Percentiles rank a stretch among this genome's conserved stretches.
phyloP scores from a whole-genome alignment of 257 asterid species.

The Scutellaria galericulata region DNA sequence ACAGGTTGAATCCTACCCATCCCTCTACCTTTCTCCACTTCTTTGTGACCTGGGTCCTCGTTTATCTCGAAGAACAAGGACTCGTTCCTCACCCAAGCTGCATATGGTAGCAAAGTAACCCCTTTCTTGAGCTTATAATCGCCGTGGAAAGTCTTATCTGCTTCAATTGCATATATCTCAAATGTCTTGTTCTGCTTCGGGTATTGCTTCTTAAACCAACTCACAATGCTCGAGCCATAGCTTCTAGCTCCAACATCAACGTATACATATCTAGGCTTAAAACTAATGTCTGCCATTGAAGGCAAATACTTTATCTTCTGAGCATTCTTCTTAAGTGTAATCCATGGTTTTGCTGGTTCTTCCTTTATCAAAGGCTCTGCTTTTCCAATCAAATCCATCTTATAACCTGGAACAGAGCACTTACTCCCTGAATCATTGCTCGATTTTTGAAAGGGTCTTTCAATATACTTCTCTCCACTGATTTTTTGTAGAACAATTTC shows the following conservation, averaged over 20 bases:
- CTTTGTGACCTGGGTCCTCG: slow-evolving; percentile 70
- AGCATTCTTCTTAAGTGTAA: slow-evolving; percentile 80
- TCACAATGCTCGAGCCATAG: slow-evolving; percentile 95
- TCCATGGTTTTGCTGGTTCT: slow-evolving; percentile 94
- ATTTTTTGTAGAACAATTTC: slow-evolving; percentile 62
- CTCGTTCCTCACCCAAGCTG: slow-evolving; percentile 97
- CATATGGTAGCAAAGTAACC: slow-evolving; percentile 81
- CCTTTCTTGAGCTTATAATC: slow-evolving; percentile 79
- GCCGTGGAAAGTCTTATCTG: slow-evolving; percentile 73
- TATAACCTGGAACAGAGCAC: slow-evolving; percentile 73
- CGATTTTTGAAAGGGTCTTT: slow-evolving; percentile 27
- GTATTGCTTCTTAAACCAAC: slow-evolving; percentile 97
- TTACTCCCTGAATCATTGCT: slow-evolving; percentile 39
- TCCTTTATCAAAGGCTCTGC: slow-evolving; percentile 82
- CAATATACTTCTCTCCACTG: slow-evolving; percentile 26
- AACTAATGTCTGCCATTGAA: slow-evolving; percentile 83
- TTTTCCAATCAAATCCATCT: slow-evolving; percentile 57
- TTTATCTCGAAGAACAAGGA: slow-evolving; percentile 81
- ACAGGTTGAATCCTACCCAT: slow-evolving; percentile 95
- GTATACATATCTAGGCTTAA: slow-evolving; percentile 74
- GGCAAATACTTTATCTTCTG: slow-evolving; percentile 77
- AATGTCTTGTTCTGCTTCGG: slow-evolving; percentile 92
- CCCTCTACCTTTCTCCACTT: slow-evolving; percentile 76
- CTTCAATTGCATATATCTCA: slow-evolving; percentile 90
- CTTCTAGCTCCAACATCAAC: slow-evolving; percentile 95